Base-by-base conservation (phyloP, 2,329 filamentous ascomycete genomes). In the Penicillium verrucosum region DNA sequence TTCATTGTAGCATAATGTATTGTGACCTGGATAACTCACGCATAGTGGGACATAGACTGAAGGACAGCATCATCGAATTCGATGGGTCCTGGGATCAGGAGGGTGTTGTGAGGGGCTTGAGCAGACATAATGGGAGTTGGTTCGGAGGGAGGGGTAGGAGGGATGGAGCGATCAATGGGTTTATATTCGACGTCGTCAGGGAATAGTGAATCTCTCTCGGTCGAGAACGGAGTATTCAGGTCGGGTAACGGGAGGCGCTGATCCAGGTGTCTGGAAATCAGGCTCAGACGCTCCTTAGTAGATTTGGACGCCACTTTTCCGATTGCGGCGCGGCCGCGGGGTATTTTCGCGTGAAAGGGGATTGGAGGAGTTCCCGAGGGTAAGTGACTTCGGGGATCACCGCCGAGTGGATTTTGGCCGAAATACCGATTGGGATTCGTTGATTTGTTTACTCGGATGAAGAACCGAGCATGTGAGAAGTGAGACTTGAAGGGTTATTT, bases 41-140 rank as follows among this genome's bases (percentile, higher is more conserved):
- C 80, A 91, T 89, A 96, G 78, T 96, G 92, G 80, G 89, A 88
- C 93, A 97, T 97, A 60, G 92, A 90, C 76, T 92, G 85, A 51
- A 97, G 85, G 59, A 97, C 93, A 46, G 87, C 92, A 93, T 97
- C 93, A 75, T 97, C 93, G 73, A 97, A 97, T 80, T 97, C 93
- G 75, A 97, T 96, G 70, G 94, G 94, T 62, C 94, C 94, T 48
- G 94, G 94, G 71, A 99, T 97, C 78, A 99, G 86, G 77, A 99
- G 82, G 54, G 93, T 88, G 51, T 85, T 80, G 71, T 88, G 85
- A 54, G 81, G 75, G 52, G 82, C 68, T 77, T 87, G 84, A 54
- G 68, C 72, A 40, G 83, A 85, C 82, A 85, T 85, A 52, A 69
- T 81, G 68, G 67, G 63, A 48, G 66, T 59, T 50, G 65, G 61